Evolutionary conservation across 73 alveolate species (phyloP), one percentile per base, ranked within the genome.

Genomic region (Paramecium bursaria): DNA sequence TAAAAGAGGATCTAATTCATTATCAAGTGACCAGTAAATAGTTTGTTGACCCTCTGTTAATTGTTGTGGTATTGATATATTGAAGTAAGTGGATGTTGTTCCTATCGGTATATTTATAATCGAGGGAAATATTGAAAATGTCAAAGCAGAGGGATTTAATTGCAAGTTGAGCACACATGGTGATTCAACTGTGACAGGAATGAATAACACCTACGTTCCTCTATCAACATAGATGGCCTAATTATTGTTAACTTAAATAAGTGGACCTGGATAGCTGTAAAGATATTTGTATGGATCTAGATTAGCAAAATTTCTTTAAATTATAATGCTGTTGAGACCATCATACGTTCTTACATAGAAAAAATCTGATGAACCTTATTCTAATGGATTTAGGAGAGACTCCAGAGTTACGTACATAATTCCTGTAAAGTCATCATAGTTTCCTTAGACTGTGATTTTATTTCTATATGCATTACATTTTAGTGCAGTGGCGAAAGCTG

Each of bases 261-360:
- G 73, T 11, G 89, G 89, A 1, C 89, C 89, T 4, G 89, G 89
- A 44, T 73, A 54, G 23, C 15, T 15, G 4, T 30, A 33, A 30
- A 21, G 15, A 54, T 30, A 67, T 21, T 67, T 35, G 44, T 25
- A 67, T 35, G 82, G 82, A 67, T 67, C 82, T 3, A 67, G 29
- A 67, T 67, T 67, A 11, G 82, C 82, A 67, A 67, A 67, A 23
- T 33, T 67, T 21, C 82, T 17, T 35, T 67, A 35, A 15, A 67
- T 67, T 4, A 67, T 67, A 39, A n/a, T 31, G 21, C 33, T 21
- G 44, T 67, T 67, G 6, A 67, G 39, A 0, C 60, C 82, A 67
- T 67, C 82, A 67, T 67, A 67, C 1, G 82, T 67, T 35, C 82
- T 31, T 0, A 67, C 44, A 19, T 67, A 67, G 25, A 67, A 42